Evolutionary conservation across 1,139 yeast genomes (phyloP), one percentile per base, ranked within the genome.

Genomic region (Nakaseomyces glabratus): DNA sequence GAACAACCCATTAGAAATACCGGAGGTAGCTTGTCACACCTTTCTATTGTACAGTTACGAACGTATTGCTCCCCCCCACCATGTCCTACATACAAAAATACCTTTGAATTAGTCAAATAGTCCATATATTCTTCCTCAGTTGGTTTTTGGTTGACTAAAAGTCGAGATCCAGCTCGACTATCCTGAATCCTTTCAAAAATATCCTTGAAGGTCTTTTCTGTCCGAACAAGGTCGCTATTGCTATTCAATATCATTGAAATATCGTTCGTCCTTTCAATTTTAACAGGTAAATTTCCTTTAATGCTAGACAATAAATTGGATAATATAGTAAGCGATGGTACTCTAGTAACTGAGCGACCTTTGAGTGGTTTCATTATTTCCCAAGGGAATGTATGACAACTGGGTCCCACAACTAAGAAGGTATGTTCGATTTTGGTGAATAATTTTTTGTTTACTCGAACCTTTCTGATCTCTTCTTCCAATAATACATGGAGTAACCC

Each of bases 61-160:
- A 84, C 62, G 51, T 78, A 85, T 44, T 82, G 90, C 45, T 85
- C 93, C 20, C 97, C 95, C 1, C 96, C 93, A 1, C 97, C 96
- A 59, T 90, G 98, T 0, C 98, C 98, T 42, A 88, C 68, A 52
- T 84, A 90, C 0, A 90, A 64, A 48, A 80, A 81, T n/a, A 82
- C 46, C 25, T 72, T 68, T 1, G 71, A 62, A 0, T 51, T 37
- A 1, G 51, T 43, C 14, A 82, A 52, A 14, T 65, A 62, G 0
- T 51, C 33, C 2, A 62, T 45, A 18, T 81, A 57, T 10, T 68
- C 64, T 0, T 60, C 61, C 40, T 80, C 86, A 0, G 64, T 48
- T 0, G 96, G 96, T 28, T 60, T 62, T 9, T 46, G 41, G 0
- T 82, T 80, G 5, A 67, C 55, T 0, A 69, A 38, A 0, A 93